Evolutionary conservation across 2,329 filamentous ascomycete genomes (phyloP).

Genomic region (Botrytis medusae): DNA sequence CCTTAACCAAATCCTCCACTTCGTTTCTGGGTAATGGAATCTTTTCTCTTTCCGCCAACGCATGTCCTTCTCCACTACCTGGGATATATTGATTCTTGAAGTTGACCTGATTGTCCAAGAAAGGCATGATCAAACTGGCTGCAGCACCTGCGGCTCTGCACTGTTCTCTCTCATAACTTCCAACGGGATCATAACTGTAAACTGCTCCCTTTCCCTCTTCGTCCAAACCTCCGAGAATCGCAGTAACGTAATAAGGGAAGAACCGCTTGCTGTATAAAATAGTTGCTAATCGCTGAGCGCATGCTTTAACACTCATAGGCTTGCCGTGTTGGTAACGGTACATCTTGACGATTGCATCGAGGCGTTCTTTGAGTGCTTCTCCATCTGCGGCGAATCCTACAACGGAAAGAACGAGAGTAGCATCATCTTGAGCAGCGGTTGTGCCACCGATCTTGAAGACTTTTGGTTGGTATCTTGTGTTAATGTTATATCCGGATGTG

Average conservation of each 20-base stretch:
- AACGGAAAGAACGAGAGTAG: slow-evolving; percentile 85
- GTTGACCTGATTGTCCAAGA: slow-evolving; percentile 99
- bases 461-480: slow-evolving; percentile 92
- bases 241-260: slow-evolving; percentile 97
- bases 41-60: slow-evolving; percentile 68
- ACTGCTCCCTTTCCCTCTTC: slow-evolving; percentile 92
- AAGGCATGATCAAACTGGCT: slow-evolving; percentile 95
- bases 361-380: slow-evolving; percentile 86
- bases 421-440: slow-evolving; percentile 78
- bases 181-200: slow-evolving; percentile 97
- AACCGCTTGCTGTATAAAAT: slow-evolving; percentile 97
- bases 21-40: slow-evolving; percentile 69
- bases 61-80: slow-evolving; percentile 79
- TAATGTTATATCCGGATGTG: slow-evolving; percentile 97
- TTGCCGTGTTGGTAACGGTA: slow-evolving; percentile 98
- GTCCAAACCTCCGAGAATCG: slow-evolving; percentile 90
- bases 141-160: slow-evolving; percentile 92
- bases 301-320: slow-evolving; percentile 90
- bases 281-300: slow-evolving; percentile 90
- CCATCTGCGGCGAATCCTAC: slow-evolving; percentile 96
- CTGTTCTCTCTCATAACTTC: slow-evolving; percentile 95
- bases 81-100: slow-evolving; percentile 98
- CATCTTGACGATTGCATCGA: slow-evolving; percentile 96
- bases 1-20: slow-evolving; percentile 86
- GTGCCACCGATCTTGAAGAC: slow-evolving; percentile 96